Base-by-base conservation (phyloP, 768 basidiomycete genomes). In the Leccinum aurantiacum region DNA sequence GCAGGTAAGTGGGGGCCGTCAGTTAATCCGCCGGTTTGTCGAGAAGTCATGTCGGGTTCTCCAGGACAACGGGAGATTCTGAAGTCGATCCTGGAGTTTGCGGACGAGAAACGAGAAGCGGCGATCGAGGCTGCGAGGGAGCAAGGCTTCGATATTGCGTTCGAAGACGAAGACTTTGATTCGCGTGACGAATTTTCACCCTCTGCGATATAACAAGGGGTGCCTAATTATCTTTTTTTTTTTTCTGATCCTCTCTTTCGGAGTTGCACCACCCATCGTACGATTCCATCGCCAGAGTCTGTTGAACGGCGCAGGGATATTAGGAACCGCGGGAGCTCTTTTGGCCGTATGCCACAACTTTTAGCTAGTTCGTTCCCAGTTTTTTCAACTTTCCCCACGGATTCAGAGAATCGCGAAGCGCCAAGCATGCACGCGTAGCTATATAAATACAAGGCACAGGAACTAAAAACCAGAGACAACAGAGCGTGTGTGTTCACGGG, bases 41-140 rank as follows among this genome's bases (percentile, higher is more conserved):
- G 24, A 24, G 14, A 7, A 3, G 2, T 27, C 52, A 53, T 10
- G 33, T 24, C 19, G 13, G 48, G 19, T 53, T 8, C 25, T 19
- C 49, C 60, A 87, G 88, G 87, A 15, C 88, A 89, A 70, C 73
- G 75, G 75, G 4, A 80, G n/a, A 86, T 89, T 46, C 67, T 89
- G 14, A 65, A 74, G 27, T 84, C 82, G 0, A 67, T 90, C 2
- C 65, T 88, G n/a, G 68, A 62, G 15, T 88, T 81, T 65, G 77
- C 80, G 11, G 63, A 71, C 29, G 70, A 73, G 41, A 85, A 84
- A 66, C 83, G 83, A 67, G 66, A 73, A 11, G 70, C 72, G 3
- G 84, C 80, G 3, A 64, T 87, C 29, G 75, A 77, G 44, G 65
- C 73, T 44, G 88, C 88, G 9, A 77, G 75, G 7, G 75, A 78